phyloP scores from a whole-genome alignment of 306 rosid genomes.

The Cicer cuneatum region DNA sequence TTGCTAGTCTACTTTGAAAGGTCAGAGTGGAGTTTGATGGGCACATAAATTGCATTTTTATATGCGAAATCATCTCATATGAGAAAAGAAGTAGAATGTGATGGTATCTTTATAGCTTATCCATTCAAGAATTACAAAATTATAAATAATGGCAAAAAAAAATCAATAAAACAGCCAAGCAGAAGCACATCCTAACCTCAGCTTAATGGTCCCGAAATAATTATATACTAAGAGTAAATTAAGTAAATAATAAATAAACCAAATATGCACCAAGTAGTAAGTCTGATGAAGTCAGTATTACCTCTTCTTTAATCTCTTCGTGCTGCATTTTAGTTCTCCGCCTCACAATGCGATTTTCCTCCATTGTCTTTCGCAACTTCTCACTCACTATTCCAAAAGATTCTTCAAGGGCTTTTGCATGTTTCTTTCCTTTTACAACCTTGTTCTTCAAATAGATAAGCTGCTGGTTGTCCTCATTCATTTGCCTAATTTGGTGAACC shows the following conservation, averaged over 20 bases:
- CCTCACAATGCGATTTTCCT: conserved; percentile 65
- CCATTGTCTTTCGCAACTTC: conserved; percentile 62
- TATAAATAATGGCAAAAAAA: background rate
- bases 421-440: conserved; percentile 49
- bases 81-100: conserved; percentile 10
- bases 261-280: conserved; percentile 28
- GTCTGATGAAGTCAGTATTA: conserved; percentile 46
- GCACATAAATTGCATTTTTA: background rate
- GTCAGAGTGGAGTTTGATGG: background rate
- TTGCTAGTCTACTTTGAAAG: conserved; percentile 9
- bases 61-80: conserved; percentile 24
- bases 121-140: conserved; percentile 1
- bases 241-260: conserved; percentile 15
- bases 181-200: conserved; percentile 19
- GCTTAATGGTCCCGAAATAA: conserved; percentile 3
- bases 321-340: conserved; percentile 62
- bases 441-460: conserved; percentile 59
- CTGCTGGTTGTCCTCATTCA: conserved; percentile 82
- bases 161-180: conserved; percentile 13
- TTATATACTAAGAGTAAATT: conserved; percentile 10
- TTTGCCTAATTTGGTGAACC: conserved; percentile 68
- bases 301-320: conserved; percentile 79
- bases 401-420: conserved; percentile 57
- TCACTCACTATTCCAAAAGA: conserved; percentile 53
- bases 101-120: background rate